These are phyloP conservation scores for Zygosaccharomyces sapae DNA, from an alignment of 1,139 yeast genomes.

Conservation along the genomic window DNA sequence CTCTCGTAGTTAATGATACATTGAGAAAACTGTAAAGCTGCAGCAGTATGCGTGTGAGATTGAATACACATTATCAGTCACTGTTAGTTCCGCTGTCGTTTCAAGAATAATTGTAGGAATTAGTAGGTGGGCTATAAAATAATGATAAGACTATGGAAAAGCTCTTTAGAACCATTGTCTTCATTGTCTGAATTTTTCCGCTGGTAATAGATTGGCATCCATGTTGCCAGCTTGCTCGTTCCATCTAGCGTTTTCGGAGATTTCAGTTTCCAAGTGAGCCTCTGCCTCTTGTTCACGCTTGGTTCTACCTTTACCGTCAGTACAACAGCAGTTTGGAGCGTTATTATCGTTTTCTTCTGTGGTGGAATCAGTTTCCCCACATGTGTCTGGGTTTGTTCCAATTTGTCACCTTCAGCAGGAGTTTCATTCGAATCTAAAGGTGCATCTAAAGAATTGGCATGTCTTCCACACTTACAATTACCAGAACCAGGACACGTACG, in stretches of 20 bases:
- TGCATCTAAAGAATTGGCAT: slow-evolving; percentile 12
- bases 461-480: slow-evolving; percentile 31
- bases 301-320: slow-evolving; percentile 20
- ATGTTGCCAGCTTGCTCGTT: slow-evolving; percentile 34
- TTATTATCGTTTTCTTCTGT: slow-evolving; percentile 10
- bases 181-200: slow-evolving; percentile 24
- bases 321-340: slow-evolving; percentile 22
- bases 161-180: background rate
- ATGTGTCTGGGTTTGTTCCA: slow-evolving; percentile 1
- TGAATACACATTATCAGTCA: no score
- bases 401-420: background rate
- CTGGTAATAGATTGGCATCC: slow-evolving; percentile 33
- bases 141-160: background rate
- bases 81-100: no score
- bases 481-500: slow-evolving; percentile 31
- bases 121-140: no score
- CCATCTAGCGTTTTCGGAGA: slow-evolving; percentile 24
- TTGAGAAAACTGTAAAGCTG: no score
- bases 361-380: slow-evolving; percentile 4
- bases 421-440: no score
- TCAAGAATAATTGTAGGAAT: no score
- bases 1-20: no score
- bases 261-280: slow-evolving; percentile 24
- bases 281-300: slow-evolving; percentile 25
- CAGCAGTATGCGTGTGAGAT: no score